These are phyloP conservation scores for Colletotrichum sojae DNA, from an alignment of 2,329 filamentous ascomycete species.

Conservation along the genomic window DNA sequence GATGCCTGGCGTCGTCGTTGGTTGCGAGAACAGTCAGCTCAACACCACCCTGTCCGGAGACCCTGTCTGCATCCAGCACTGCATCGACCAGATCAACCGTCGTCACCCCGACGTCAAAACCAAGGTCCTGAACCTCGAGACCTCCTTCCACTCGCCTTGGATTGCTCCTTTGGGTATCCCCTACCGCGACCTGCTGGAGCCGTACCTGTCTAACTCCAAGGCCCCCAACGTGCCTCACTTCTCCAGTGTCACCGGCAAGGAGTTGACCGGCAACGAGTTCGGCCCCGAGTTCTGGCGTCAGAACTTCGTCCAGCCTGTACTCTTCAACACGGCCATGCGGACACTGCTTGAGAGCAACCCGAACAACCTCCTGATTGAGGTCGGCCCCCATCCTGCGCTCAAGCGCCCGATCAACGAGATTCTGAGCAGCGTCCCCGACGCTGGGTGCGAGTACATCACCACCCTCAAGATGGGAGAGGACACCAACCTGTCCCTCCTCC, in stretches of 20 bases:
- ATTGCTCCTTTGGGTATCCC: conserved; percentile 42
- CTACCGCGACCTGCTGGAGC: conserved; percentile 27
- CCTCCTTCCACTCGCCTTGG: conserved; percentile 57
- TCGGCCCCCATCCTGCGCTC: conserved; percentile 44
- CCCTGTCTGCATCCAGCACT: conserved; percentile 43
- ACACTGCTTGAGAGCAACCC: conserved; percentile 14
- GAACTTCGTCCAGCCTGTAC: conserved; percentile 57
- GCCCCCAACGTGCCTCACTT: conserved; percentile 22
- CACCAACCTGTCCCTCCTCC: conserved; percentile 59
- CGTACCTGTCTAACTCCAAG: conserved; percentile 12
- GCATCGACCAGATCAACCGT: conserved; percentile 48
- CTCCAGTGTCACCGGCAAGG: conserved; percentile 48
- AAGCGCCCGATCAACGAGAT: conserved; percentile 43
- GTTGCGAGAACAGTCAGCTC: conserved; percentile 49
- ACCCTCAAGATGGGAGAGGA: conserved; percentile 66
- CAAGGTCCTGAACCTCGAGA: conserved; percentile 54
- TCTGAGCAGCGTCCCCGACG: conserved; percentile 51
- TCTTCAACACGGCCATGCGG: conserved; percentile 58
- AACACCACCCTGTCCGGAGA: conserved; percentile 49
- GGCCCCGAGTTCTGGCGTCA: conserved; percentile 58
- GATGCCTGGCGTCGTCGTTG: conserved; percentile 45
- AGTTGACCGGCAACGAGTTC: conserved; percentile 40
- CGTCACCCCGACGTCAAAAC: conserved; percentile 48
- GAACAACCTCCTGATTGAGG: conserved; percentile 42
- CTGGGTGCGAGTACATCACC: conserved; percentile 53